Conservation (phyloP, 2,329 filamentous ascomycete species). For the Neonectria faginata region DNA sequence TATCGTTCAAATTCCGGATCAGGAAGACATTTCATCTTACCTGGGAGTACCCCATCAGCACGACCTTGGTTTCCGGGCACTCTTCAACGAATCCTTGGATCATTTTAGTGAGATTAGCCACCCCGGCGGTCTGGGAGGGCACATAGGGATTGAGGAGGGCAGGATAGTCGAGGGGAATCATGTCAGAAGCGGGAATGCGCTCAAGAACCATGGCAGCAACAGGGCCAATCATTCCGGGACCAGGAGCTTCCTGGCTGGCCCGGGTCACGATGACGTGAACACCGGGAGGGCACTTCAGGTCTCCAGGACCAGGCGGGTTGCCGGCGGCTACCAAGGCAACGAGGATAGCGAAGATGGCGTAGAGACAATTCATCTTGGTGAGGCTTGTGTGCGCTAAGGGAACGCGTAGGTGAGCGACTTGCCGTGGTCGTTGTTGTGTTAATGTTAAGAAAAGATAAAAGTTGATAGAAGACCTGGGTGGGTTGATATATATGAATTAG, state of each 20-base stretch:
- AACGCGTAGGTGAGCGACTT: neutral
- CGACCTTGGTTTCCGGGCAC: slow-evolving; percentile 38
- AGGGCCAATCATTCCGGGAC: slow-evolving; percentile 38
- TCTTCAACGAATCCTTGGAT: slow-evolving; percentile 24
- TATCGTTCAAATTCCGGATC: neutral
- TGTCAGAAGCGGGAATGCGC: slow-evolving; percentile 27
- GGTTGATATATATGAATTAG: neutral
- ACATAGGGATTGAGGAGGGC: slow-evolving; percentile 34
- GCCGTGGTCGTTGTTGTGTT: slow-evolving; percentile 7
- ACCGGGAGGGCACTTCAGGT: slow-evolving; percentile 27
- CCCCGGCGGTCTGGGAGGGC: slow-evolving; percentile 36
- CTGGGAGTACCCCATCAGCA: slow-evolving; percentile 42
- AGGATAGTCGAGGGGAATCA: slow-evolving; percentile 33
- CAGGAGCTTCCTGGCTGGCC: slow-evolving; percentile 36
- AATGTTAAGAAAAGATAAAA: neutral
- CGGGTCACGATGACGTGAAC: slow-evolving; percentile 39
- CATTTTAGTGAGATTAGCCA: slow-evolving; percentile 21
- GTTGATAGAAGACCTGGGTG: neutral
- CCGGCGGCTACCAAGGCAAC: slow-evolving; percentile 2
- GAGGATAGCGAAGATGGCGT: slow-evolving; percentile 14
- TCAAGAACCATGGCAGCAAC: slow-evolving; percentile 31
- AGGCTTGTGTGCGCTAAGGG: neutral
- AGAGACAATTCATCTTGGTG: slow-evolving; percentile 21
- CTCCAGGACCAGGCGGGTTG: neutral
- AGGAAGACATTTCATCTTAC: neutral